Conservation (phyloP, 306 rosid species). For the Quercus suber region DNA sequence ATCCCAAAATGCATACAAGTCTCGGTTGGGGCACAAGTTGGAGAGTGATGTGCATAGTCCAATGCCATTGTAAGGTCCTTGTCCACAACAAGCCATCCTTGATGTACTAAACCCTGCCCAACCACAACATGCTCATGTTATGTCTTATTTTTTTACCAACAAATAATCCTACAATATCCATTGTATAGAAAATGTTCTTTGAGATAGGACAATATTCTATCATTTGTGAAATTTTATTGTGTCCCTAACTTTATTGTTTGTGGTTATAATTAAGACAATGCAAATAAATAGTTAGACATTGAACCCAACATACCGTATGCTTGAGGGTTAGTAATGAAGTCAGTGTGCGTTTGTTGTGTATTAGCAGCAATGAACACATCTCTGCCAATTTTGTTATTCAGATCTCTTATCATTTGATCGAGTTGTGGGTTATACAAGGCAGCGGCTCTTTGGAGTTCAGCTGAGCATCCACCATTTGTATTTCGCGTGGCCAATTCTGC, state of each 20-base stretch:
- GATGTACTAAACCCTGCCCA: conserved; percentile 58
- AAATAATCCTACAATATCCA: not conserved
- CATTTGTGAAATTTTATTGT: no score
- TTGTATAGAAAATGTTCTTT: not conserved
- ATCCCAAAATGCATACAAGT: conserved; percentile 69
- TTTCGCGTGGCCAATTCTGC: conserved; percentile 65
- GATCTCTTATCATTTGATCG: conserved; percentile 44
- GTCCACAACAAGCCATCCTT: conserved; percentile 76
- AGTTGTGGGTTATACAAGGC: conserved; percentile 68
- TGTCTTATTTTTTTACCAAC: not conserved
- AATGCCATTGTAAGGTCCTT: conserved; percentile 77
- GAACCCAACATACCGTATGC: conserved; percentile 43
- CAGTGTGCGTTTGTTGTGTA: conserved; percentile 40
- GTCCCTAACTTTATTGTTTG: no score
- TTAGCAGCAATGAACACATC: conserved; percentile 56
- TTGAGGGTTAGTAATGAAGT: conserved; percentile 52
- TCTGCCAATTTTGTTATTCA: conserved; percentile 50
- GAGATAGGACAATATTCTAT: not conserved
- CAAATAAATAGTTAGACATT: not conserved
- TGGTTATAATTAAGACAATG: no score
- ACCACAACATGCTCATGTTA: not conserved
- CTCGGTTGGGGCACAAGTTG: conserved; percentile 59
- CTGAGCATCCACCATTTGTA: conserved; percentile 55
- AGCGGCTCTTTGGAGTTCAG: conserved; percentile 62
- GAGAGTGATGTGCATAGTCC: conserved; percentile 65